Percentiles rank a stretch among this genome's conserved stretches.
phyloP scores from a whole-genome alignment of 2,329 filamentous ascomycete species.

The Cryphonectria nitschkei region DNA sequence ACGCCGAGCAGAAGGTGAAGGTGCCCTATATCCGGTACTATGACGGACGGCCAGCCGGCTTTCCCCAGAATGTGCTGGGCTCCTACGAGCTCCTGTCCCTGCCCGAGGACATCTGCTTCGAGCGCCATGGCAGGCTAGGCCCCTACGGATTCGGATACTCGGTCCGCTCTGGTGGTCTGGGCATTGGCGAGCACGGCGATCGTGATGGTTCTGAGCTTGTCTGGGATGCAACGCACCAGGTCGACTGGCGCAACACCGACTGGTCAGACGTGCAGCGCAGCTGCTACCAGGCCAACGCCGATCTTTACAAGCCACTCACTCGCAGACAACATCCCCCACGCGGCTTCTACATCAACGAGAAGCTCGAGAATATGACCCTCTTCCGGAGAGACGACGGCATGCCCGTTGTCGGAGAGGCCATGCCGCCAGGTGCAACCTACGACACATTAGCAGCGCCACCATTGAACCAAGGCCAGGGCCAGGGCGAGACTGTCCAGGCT shows the following conservation, averaged over 20 bases:
- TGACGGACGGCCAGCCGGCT: slow-evolving; percentile 78
- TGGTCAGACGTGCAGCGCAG: slow-evolving; percentile 80
- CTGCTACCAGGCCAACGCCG: slow-evolving; percentile 72
- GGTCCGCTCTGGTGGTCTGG: slow-evolving; percentile 74
- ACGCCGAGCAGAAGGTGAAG: slow-evolving; percentile 64
- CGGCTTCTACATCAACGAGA: slow-evolving; percentile 56
- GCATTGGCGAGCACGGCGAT: slow-evolving; percentile 84
- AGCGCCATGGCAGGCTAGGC: slow-evolving; percentile 84
- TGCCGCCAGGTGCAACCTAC: slow-evolving; percentile 17
- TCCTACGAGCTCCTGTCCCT: slow-evolving; percentile 81
- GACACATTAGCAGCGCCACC: slow-evolving; percentile 4
- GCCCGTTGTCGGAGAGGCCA: slow-evolving; percentile 29
- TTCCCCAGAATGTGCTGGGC: slow-evolving; percentile 84
- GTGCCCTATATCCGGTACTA: slow-evolving; percentile 76
- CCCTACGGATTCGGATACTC: slow-evolving; percentile 92
- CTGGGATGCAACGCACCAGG: slow-evolving; percentile 71
- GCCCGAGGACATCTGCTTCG: slow-evolving; percentile 87
- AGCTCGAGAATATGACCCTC: slow-evolving; percentile 33
- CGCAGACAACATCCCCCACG: slow-evolving; percentile 45
- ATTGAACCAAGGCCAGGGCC: background rate
- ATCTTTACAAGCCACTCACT: slow-evolving; percentile 64
- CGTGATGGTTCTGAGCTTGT: slow-evolving; percentile 78
- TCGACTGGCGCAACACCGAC: slow-evolving; percentile 76
- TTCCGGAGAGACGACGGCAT: slow-evolving; percentile 34
- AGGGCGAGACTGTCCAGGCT: slow-evolving; percentile 13